Evolutionary conservation across 495 filamentous ascomycete genomes (phyloP).

Genomic region (Neurospora tetrasperma): DNA sequence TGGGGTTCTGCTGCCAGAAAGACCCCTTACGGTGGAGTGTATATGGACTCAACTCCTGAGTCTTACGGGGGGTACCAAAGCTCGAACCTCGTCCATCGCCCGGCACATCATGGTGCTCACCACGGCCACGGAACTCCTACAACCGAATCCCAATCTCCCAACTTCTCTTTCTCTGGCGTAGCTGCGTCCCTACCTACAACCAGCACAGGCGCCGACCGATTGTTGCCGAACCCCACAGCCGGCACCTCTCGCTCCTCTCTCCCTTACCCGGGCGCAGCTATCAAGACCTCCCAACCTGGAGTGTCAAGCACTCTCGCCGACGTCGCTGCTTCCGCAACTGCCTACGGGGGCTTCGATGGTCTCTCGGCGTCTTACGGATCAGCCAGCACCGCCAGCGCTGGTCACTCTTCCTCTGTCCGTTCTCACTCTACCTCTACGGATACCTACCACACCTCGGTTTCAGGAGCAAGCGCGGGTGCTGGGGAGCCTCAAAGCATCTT

Average conservation of each 20-base stretch:
- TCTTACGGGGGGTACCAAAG: slow-evolving; percentile 19
- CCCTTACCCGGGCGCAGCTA: slow-evolving; percentile 15
- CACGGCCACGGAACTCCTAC: slow-evolving; percentile 7
- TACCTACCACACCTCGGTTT: slow-evolving; percentile 6
- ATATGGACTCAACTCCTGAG: slow-evolving; percentile 22
- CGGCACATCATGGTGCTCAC: slow-evolving; percentile 15
- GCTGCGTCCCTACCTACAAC: slow-evolving; percentile 29
- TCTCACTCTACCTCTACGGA: slow-evolving; percentile 7
- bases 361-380: slow-evolving; percentile 7
- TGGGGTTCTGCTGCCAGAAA: slow-evolving; percentile 19
- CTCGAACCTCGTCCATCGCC: slow-evolving; percentile 25
- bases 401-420: slow-evolving; percentile 8
- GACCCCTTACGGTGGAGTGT: slow-evolving; percentile 19
- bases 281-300: slow-evolving; percentile 10
- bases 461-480: slow-evolving; percentile 5
- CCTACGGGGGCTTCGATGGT: slow-evolving; percentile 6
- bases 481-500: slow-evolving; percentile 9
- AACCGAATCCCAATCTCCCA: slow-evolving; percentile 19
- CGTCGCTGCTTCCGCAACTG: slow-evolving; percentile 14
- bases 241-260: slow-evolving; percentile 16
- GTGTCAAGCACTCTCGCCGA: slow-evolving; percentile 14
- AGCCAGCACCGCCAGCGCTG: not conserved
- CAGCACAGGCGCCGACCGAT: slow-evolving; percentile 22
- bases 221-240: slow-evolving; percentile 27
- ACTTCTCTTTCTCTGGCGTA: slow-evolving; percentile 30